Evolutionary conservation across 371 early-diverging fungal species (phyloP).

Genomic region (Cokeromyces recurvatus): DNA sequence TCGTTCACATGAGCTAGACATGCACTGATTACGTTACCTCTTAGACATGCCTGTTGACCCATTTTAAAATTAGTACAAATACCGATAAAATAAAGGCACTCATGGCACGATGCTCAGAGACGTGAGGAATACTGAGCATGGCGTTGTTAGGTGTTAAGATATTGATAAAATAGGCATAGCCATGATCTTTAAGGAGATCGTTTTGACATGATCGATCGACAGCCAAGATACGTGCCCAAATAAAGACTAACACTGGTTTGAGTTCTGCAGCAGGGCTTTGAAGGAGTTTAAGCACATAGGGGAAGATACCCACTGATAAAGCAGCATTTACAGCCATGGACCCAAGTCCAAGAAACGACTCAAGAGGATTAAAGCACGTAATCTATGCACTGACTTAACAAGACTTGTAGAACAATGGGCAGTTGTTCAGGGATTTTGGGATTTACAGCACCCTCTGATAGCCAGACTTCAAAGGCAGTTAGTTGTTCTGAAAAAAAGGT

Average conservation of each 20-base stretch:
- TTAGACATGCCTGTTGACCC: constrained; percentile 84
- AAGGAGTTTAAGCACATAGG: constrained; percentile 94
- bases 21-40: constrained; percentile 62
- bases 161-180: constrained; percentile 89
- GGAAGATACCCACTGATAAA: constrained; percentile 92
- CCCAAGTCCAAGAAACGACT: constrained; percentile 92
- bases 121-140: constrained; percentile 58
- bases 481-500: constrained; percentile 94
- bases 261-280: constrained; percentile 92
- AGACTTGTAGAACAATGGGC: constrained; percentile 94
- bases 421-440: constrained; percentile 87
- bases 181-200: constrained; percentile 90
- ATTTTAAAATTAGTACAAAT: constrained; percentile 73
- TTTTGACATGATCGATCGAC: constrained; percentile 87
- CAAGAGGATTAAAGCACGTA: constrained; percentile 87
- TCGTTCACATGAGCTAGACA: constrained; percentile 71
- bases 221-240: constrained; percentile 95
- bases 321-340: constrained; percentile 93
- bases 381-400: constrained; percentile 92
- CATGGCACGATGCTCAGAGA: constrained; percentile 90
- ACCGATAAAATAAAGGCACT: constrained; percentile 88
- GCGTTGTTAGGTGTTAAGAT: constrained; percentile 74
- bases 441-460: constrained; percentile 67
- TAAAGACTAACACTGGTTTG: constrained; percentile 90
- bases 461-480: constrained; percentile 96